Conservation (phyloP, 2,329 filamentous ascomycete genomes). For the Calonectria ilicicola region DNA sequence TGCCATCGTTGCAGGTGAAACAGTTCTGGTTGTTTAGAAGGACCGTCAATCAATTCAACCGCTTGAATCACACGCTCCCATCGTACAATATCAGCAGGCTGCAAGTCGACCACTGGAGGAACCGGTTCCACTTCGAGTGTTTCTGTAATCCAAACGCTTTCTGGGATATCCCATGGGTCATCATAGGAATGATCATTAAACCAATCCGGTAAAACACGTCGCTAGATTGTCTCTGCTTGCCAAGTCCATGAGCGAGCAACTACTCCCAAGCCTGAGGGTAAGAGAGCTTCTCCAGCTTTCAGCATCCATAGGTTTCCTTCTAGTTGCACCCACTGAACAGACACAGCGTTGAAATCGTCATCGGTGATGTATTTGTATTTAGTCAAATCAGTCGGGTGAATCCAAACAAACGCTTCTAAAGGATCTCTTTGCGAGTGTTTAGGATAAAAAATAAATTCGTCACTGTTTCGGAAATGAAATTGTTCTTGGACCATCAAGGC, state of each 20-base stretch:
- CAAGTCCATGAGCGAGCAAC: conserved; percentile 10
- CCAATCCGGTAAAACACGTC: conserved; percentile 13
- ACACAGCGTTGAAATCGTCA: not conserved
- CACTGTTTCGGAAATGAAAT: conserved; percentile 21
- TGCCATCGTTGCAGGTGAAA: conserved; percentile 9
- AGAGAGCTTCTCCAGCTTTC: conserved; percentile 14
- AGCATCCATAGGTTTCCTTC: not conserved
- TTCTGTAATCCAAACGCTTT: conserved; percentile 13
- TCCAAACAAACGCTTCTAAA: conserved; percentile 12
- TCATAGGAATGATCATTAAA: conserved; percentile 14
- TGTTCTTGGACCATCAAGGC: conserved; percentile 21
- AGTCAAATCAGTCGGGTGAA: conserved; percentile 8
- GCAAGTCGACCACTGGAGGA: not conserved
- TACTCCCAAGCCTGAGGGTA: conserved; percentile 6
- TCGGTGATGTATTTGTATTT: conserved; percentile 15
- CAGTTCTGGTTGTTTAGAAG: not conserved
- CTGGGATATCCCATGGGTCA: conserved; percentile 12
- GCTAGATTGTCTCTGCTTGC: conserved; percentile 14
- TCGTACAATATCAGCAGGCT: conserved; percentile 10
- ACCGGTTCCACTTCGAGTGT: conserved; percentile 13
- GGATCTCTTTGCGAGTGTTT: not conserved
- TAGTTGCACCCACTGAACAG: conserved; percentile 7
- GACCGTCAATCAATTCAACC: conserved; percentile 16
- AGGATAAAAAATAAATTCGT: conserved; percentile 20
- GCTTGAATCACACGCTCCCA: conserved; percentile 16